Evolutionary conservation across 2,329 filamentous ascomycete species (phyloP).

Genomic region (Colletotrichum costaricense): DNA sequence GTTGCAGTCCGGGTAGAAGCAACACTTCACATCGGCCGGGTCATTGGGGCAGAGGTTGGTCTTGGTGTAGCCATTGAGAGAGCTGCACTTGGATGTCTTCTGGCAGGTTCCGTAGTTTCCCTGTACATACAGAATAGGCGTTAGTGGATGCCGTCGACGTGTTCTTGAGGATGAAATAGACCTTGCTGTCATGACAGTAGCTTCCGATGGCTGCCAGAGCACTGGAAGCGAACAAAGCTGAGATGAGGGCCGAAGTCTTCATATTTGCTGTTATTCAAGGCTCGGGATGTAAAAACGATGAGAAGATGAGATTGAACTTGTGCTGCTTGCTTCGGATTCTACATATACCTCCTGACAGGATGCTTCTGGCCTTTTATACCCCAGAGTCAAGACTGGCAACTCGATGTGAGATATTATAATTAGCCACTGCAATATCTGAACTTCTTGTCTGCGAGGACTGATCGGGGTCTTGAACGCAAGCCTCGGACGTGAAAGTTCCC

Average conservation of each 20-base stretch:
- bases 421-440: neutral
- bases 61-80: slow-evolving; percentile 16
- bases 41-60: slow-evolving; percentile 30
- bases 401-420: neutral
- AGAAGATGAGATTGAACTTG: neutral
- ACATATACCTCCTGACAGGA: neutral
- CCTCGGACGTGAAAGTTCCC: neutral
- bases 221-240: slow-evolving; percentile 8
- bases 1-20: slow-evolving; percentile 30
- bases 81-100: slow-evolving; percentile 24
- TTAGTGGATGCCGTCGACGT: neutral
- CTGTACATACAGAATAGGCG: neutral
- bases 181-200: slow-evolving; percentile 29
- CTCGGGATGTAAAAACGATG: neutral
- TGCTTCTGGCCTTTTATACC: neutral
- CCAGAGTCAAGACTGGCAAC: neutral
- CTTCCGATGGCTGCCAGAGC: slow-evolving; percentile 19
- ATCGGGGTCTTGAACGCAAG: neutral
- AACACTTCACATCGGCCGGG: slow-evolving; percentile 30
- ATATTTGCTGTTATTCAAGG: neutral
- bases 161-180: neutral
- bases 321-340: neutral
- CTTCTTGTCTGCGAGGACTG: neutral
- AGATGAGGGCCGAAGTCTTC: slow-evolving; percentile 13
- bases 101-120: slow-evolving; percentile 30